Base-by-base conservation (phyloP, 2,329 filamentous ascomycete genomes). In the Coniochaeta hoffmannii region DNA sequence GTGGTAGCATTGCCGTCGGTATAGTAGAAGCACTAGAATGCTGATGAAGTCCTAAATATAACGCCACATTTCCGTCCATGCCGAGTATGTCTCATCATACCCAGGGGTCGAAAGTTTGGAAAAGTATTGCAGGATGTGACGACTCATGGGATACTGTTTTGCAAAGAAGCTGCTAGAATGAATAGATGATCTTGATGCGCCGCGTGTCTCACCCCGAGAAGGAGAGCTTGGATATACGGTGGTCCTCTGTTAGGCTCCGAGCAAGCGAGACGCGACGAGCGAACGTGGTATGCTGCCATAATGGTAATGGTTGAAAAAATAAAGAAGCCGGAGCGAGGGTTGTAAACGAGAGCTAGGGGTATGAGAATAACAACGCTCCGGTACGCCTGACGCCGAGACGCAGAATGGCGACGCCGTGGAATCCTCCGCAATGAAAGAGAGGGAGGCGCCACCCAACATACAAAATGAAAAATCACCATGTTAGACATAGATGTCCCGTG, bases 401-500 rank as follows among this genome's bases (percentile, higher is more conserved):
- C 1, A 22, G 12, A n/a, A n/a, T 46, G 22, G 24, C 19, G 24
- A 5, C 41, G 7, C 26, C 14, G 41, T 46, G 41, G 15, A 9
- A 46, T 46, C 41, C 41, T 46, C 41, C 41, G 41, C 19, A 22
- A 28, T 46, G 41, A 24, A 36, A 44, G 17, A 44, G 5, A 46
- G 41, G 24, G 12, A 28, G 19, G 9, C 4, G n/a, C 22, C 41
- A 46, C 26, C 15, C 15, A 46, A 26, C 41, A n/a, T 52, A n/a
- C 50, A 55, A 56, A 53, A 56, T 44, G 56, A 57, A 56, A 55
- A 53, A 32, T 14, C 19, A 14, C 22, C 26, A 34, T 6, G 7
- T 32, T 2, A 32, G 12, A 32, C 30, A 32, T 55, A 15, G 11
- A 38, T 66, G n/a, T n/a, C n/a, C n/a, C n/a, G n/a, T n/a, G n/a